A percentile compares a stretch with the other conserved stretches of the same genome.
Evolutionary conservation across 768 basidiomycete species (phyloP).

Genomic region (Mycena leptocephala): DNA sequence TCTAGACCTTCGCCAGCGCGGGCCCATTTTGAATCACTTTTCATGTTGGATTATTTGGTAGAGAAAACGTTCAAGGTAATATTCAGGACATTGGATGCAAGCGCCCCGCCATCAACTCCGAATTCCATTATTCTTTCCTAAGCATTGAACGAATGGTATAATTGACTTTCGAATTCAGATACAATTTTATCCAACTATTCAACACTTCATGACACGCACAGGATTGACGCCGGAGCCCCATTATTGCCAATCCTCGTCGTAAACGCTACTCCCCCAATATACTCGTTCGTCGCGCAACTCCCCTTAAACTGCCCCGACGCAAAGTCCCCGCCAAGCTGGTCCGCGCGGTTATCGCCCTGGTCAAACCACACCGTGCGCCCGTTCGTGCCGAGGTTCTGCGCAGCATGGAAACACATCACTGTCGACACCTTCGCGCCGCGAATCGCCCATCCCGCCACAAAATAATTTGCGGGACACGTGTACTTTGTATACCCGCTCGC

Average conservation of each 20-base stretch:
- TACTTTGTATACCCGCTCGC: constrained; percentile 35
- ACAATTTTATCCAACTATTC: too few relatives aligned
- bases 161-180: too few relatives aligned
- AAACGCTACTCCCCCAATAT: constrained; percentile 33
- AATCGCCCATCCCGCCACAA: constrained; percentile 26
- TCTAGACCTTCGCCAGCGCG: too few relatives aligned
- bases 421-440: constrained; percentile 33
- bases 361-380: constrained; percentile 38
- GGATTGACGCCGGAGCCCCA: constrained; percentile 20
- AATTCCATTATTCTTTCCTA: too few relatives aligned
- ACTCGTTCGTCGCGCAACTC: constrained; percentile 26
- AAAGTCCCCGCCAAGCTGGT: constrained; percentile 28
- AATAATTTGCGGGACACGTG: constrained; percentile 24
- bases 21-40: too few relatives aligned
- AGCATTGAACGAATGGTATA: too few relatives aligned
- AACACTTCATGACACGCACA: constrained; percentile 19
- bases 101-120: too few relatives aligned
- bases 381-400: constrained; percentile 15
- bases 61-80: too few relatives aligned
- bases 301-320: constrained; percentile 28
- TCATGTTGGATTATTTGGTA: too few relatives aligned
- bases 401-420: constrained; percentile 25
- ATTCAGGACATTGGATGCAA: too few relatives aligned
- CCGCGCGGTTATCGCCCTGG: constrained; percentile 27
- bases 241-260: constrained; percentile 19